These are phyloP conservation scores for Limonium bicolor DNA, from an alignment of 148 eudicot genomes.

Conservation along the genomic window DNA sequence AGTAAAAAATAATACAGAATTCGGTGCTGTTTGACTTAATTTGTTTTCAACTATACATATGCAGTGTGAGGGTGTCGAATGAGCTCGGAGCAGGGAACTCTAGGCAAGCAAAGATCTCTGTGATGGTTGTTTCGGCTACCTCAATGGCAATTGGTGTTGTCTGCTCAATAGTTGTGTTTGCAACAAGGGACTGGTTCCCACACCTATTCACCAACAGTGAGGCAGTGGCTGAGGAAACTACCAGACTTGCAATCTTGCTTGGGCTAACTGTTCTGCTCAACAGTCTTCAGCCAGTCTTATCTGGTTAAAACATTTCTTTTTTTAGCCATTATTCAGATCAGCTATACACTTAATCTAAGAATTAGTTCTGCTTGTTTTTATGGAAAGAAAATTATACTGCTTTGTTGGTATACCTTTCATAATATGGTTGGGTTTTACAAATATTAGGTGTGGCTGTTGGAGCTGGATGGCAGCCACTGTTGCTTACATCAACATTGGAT, in stretches of 20 bases:
- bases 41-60: not conserved
- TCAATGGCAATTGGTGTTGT: constrained; percentile 42
- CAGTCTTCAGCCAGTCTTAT: constrained; percentile 59
- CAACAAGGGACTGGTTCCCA: constrained; percentile 50
- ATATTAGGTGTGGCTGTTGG: constrained; percentile 69
- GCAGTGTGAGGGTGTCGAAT: constrained; percentile 71
- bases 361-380: not conserved
- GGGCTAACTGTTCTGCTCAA: constrained; percentile 43
- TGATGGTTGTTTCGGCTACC: constrained; percentile 42
- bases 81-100: constrained; percentile 73
- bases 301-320: constrained; percentile 18
- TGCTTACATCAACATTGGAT: constrained; percentile 65
- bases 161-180: constrained; percentile 27
- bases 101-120: constrained; percentile 45
- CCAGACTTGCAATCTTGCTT: constrained; percentile 34
- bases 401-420: too few relatives aligned
- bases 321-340: not conserved
- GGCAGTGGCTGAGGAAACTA: constrained; percentile 48
- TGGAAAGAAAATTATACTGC: not conserved
- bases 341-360: not conserved
- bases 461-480: constrained; percentile 83
- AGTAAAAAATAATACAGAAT: not conserved
- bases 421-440: too few relatives aligned
- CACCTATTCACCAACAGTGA: constrained; percentile 53
- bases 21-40: not conserved